Conservation (phyloP, 2,329 filamentous ascomycete species). For the Cucurbitaria berberidis region DNA sequence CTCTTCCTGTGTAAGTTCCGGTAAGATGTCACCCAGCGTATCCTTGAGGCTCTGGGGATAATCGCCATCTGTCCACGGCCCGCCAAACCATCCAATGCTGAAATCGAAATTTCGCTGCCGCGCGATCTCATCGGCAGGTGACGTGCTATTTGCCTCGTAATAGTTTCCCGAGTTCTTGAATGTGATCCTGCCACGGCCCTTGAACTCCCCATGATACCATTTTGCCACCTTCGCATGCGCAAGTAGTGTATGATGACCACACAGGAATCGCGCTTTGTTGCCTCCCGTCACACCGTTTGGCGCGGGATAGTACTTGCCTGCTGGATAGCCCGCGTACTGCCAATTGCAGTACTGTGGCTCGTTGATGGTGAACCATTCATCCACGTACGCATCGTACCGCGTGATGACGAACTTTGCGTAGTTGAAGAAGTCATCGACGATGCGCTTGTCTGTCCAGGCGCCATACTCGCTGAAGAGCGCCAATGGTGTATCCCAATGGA, state of each 20-base stretch:
- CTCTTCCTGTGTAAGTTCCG: constrained; percentile 47
- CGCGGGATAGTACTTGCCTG: constrained; percentile 54
- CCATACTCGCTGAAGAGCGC: constrained; percentile 52
- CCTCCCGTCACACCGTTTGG: constrained; percentile 53
- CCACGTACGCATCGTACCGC: constrained; percentile 50
- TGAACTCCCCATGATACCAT: constrained; percentile 56
- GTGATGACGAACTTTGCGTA: constrained; percentile 53
- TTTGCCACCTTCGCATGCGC: constrained; percentile 53
- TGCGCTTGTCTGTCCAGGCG: constrained; percentile 48
- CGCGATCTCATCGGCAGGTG: constrained; percentile 44
- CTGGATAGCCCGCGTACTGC: constrained; percentile 55
- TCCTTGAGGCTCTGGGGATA: constrained; percentile 50
- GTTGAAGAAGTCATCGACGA: constrained; percentile 52
- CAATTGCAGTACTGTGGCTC: constrained; percentile 57
- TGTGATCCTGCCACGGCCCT: constrained; percentile 50
- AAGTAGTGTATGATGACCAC: constrained; percentile 53
- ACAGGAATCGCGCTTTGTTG: constrained; percentile 50
- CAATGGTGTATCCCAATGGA: constrained; percentile 54
- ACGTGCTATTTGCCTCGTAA: constrained; percentile 48
- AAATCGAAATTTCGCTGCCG: constrained; percentile 52
- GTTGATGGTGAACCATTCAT: constrained; percentile 52
- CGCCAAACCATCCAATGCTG: constrained; percentile 54
- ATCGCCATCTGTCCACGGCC: constrained; percentile 55
- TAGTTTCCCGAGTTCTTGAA: constrained; percentile 55
- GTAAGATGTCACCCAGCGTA: constrained; percentile 50